Conservation (phyloP, 2,329 filamentous ascomycete genomes). For the Rhytidhysteron rufulum region DNA sequence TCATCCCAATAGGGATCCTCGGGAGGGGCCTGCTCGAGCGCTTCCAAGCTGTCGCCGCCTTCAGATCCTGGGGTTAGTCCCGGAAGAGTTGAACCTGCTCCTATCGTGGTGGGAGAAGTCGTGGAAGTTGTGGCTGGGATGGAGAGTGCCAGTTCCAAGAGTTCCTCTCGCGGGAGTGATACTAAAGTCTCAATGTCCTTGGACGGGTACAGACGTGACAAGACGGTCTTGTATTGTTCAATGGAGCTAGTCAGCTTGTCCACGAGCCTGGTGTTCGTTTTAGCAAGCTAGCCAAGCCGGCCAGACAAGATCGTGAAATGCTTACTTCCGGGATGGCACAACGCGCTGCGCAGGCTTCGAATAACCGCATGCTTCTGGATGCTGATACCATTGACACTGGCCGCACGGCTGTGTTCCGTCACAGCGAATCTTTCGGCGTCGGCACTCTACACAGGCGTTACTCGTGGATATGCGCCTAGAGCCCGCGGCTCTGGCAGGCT, state of each 20-base stretch:
- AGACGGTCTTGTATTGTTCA: slow-evolving; percentile 43
- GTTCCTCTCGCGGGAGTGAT: slow-evolving; percentile 39
- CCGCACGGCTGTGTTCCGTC: slow-evolving; percentile 79
- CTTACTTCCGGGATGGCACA: slow-evolving; percentile 73
- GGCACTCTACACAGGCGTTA: slow-evolving; percentile 71
- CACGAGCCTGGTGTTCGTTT: slow-evolving; percentile 54
- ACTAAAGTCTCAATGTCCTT: slow-evolving; percentile 39
- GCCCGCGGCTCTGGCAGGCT: slow-evolving; percentile 31
- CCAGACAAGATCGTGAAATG: slow-evolving; percentile 7
- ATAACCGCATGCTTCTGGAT: slow-evolving; percentile 74
- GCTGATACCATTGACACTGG: slow-evolving; percentile 77
- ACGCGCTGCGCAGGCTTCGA: slow-evolving; percentile 75
- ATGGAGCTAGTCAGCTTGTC: slow-evolving; percentile 50
- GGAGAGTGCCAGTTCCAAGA: slow-evolving; percentile 44
- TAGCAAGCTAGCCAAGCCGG: slow-evolving; percentile 54
- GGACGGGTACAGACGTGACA: slow-evolving; percentile 41
- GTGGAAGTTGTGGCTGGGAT: slow-evolving; percentile 31
- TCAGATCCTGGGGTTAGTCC: slow-evolving; percentile 40
- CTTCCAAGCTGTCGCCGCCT: slow-evolving; percentile 51
- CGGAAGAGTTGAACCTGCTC: slow-evolving; percentile 29
- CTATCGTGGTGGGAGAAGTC: slow-evolving; percentile 27
- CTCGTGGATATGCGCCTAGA: slow-evolving; percentile 46
- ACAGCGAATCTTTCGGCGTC: slow-evolving; percentile 78
- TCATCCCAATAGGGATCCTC: slow-evolving; percentile 67
- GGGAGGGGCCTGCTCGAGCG: slow-evolving; percentile 66